Evolutionary conservation across 306 rosid species (phyloP).

Genomic region (Vigna nakashimae): DNA sequence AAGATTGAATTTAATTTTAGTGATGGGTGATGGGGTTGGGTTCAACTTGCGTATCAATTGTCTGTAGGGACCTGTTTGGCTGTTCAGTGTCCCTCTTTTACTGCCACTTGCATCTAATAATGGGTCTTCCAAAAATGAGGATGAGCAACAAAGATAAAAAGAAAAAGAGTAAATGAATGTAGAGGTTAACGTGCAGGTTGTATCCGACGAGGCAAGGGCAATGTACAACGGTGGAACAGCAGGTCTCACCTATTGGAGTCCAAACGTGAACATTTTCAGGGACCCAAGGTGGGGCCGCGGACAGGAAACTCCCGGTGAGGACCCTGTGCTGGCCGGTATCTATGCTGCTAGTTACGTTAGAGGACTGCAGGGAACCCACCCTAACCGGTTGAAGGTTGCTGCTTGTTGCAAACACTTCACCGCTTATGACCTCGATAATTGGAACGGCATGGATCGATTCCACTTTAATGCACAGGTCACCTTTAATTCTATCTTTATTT

Average conservation of each 20-base stretch:
- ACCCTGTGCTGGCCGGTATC: slow-evolving; percentile 73
- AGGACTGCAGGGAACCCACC: slow-evolving; percentile 80
- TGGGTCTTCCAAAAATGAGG: background rate
- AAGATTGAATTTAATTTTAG: background rate
- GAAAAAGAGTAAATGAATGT: background rate
- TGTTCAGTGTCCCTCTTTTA: background rate
- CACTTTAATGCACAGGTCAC: slow-evolving; percentile 88
- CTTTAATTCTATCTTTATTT: background rate
- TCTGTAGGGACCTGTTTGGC: background rate
- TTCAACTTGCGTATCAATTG: slow-evolving; percentile 42
- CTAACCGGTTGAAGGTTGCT: slow-evolving; percentile 77
- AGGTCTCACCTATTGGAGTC: slow-evolving; percentile 94
- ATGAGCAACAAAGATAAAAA: background rate
- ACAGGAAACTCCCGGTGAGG: slow-evolving; percentile 99
- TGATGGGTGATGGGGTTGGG: slow-evolving; percentile 27
- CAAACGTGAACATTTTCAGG: slow-evolving; percentile 83
- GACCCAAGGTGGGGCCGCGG: slow-evolving; percentile 99
- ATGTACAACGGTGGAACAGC: slow-evolving; percentile 88
- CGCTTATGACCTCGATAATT: slow-evolving; percentile 85
- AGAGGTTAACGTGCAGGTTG: slow-evolving; percentile 57
- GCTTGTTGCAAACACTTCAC: slow-evolving; percentile 95
- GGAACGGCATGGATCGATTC: slow-evolving; percentile 92
- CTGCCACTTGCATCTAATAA: slow-evolving; percentile 44
- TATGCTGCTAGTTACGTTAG: slow-evolving; percentile 80
- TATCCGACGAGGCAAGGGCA: slow-evolving; percentile 95